Percentiles rank a stretch among this genome's conserved stretches.
These are phyloP conservation scores for Geotrichum fermentans DNA, from an alignment of 1,139 yeast genomes.

Conservation along the genomic window DNA sequence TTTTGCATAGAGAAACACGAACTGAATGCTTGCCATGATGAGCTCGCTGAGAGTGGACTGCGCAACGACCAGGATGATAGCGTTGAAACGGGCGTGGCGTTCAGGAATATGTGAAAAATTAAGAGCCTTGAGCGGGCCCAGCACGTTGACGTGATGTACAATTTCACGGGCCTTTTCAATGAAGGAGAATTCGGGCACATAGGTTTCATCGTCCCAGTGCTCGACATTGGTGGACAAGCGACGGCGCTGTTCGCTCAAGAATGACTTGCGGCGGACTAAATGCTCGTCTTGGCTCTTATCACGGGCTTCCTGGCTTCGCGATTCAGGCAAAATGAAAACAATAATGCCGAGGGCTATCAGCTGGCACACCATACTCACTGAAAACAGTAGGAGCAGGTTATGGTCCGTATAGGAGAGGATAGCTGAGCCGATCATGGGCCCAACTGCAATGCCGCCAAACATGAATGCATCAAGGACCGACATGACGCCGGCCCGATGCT, in stretches of 20 bases:
- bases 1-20: slow-evolving; percentile 55
- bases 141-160: slow-evolving; percentile 25
- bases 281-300: slow-evolving; percentile 38
- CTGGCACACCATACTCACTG: slow-evolving; percentile 26
- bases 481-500: slow-evolving; percentile 49
- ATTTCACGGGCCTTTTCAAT: slow-evolving; percentile 16
- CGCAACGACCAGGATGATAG: slow-evolving; percentile 44
- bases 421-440: slow-evolving; percentile 57
- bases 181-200: slow-evolving; percentile 15
- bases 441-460: slow-evolving; percentile 57
- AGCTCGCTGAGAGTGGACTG: slow-evolving; percentile 44
- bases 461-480: slow-evolving; percentile 56
- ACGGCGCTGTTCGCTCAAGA: slow-evolving; percentile 12
- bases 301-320: slow-evolving; percentile 48
- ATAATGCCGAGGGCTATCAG: slow-evolving; percentile 37
- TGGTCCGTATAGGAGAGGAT: slow-evolving; percentile 31
- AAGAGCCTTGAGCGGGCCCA: slow-evolving; percentile 48
- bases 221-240: slow-evolving; percentile 7
- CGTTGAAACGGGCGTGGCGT: slow-evolving; percentile 44
- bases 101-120: slow-evolving; percentile 37
- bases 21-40: slow-evolving; percentile 41
- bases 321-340: slow-evolving; percentile 51
- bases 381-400: slow-evolving; percentile 30
- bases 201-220: neutral
- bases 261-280: slow-evolving; percentile 10